Percentiles rank a stretch among this genome's conserved stretches.
These are phyloP conservation scores for Corynespora cassiicola DNA, from an alignment of 2,329 filamentous ascomycete species.

Conservation along the genomic window DNA sequence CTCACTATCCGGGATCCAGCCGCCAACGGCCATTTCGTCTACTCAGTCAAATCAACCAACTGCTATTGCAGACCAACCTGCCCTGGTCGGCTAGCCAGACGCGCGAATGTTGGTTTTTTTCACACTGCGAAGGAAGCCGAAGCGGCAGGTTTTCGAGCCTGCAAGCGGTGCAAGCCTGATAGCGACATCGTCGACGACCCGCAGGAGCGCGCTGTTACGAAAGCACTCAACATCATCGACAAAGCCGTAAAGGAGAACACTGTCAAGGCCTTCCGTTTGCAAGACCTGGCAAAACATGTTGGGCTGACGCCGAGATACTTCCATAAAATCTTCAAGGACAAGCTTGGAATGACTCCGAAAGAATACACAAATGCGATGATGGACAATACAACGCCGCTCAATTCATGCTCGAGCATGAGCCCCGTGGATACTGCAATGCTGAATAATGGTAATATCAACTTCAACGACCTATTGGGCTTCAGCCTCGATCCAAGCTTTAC, in stretches of 20 bases:
- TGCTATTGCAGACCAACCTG: conserved; percentile 70
- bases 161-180: conserved; percentile 64
- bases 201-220: conserved; percentile 53
- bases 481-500: conserved; percentile 17
- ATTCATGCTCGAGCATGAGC: no score
- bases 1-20: conserved; percentile 52
- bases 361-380: conserved; percentile 42
- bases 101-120: conserved; percentile 65
- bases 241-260: conserved; percentile 25
- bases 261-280: conserved; percentile 42
- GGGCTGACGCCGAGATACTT: conserved; percentile 65
- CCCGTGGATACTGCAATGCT: no score
- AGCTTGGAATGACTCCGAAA: conserved; percentile 60
- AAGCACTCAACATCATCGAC: conserved; percentile 39
- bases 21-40: conserved; percentile 58
- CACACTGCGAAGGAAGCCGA: conserved; percentile 54
- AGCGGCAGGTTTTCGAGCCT: conserved; percentile 59
- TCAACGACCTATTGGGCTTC: conserved; percentile 33
- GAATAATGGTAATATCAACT: no score
- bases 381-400: no score
- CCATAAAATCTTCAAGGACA: conserved; percentile 64
- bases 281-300: conserved; percentile 58
- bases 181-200: conserved; percentile 46
- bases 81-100: conserved; percentile 63
- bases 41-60: conserved; percentile 62